Percentiles rank a stretch among this genome's conserved stretches.
Evolutionary conservation across 2,329 filamentous ascomycete species (phyloP).

Genomic region (Colletotrichum destructivum): DNA sequence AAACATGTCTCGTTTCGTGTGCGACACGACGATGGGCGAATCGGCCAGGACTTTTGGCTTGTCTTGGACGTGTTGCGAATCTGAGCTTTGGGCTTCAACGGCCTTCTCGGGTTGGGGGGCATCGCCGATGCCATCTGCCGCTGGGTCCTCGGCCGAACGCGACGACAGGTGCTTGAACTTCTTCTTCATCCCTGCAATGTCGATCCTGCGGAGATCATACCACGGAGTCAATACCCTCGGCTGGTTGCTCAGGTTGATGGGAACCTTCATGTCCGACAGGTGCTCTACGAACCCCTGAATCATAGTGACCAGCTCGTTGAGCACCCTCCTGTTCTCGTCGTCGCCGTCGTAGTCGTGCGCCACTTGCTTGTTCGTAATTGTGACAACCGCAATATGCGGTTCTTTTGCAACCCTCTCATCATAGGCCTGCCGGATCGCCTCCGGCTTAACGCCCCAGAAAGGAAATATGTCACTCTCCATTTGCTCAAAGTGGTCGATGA

Average conservation of each 20-base stretch:
- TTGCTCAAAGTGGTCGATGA: slow-evolving; percentile 87
- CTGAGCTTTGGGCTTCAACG: slow-evolving; percentile 17
- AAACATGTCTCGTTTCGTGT: background rate
- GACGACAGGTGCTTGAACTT: slow-evolving; percentile 67
- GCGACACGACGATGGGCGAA: background rate
- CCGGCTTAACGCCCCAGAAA: slow-evolving; percentile 82
- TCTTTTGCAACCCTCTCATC: slow-evolving; percentile 54
- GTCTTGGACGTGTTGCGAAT: slow-evolving; percentile 15
- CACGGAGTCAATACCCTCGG: slow-evolving; percentile 80
- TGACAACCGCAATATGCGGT: slow-evolving; percentile 63
- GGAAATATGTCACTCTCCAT: slow-evolving; percentile 82
- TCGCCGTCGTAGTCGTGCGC: slow-evolving; percentile 54
- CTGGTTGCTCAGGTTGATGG: slow-evolving; percentile 85
- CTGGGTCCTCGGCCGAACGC: slow-evolving; percentile 49
- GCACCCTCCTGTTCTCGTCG: slow-evolving; percentile 51
- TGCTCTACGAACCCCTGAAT: slow-evolving; percentile 79
- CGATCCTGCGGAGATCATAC: slow-evolving; percentile 65
- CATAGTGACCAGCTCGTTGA: slow-evolving; percentile 72
- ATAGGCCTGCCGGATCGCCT: slow-evolving; percentile 75
- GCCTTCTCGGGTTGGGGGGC: slow-evolving; percentile 9
- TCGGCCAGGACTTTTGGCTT: background rate
- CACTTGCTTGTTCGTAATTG: slow-evolving; percentile 76
- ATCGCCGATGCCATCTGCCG: slow-evolving; percentile 23
- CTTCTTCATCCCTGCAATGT: slow-evolving; percentile 49
- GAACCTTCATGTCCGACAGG: slow-evolving; percentile 86